Base-by-base conservation (phyloP, 805 yeast genomes). In the Barnettozyma sucrosica region DNA sequence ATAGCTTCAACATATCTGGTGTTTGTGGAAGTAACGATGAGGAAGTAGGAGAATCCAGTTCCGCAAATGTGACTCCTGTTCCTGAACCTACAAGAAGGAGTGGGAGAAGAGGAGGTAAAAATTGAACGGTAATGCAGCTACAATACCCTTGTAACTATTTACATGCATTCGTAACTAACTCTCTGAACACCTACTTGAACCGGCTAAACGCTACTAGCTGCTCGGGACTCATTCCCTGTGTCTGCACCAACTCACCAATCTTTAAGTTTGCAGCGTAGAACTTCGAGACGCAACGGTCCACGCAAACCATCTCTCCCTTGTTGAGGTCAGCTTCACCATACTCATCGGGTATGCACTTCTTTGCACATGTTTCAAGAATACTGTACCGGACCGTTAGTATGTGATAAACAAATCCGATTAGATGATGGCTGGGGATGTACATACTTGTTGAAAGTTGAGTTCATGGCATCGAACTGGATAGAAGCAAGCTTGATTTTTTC, bases 201-300 rank as follows among this genome's bases (percentile, higher is more conserved):
- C 33, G 41, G 16, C 53, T 46, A 40, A 55, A 59, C 14, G 57
- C 62, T 5, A 41, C 48, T 49, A 59, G 51, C 4, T 36, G 47
- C 19, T 56, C 58, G 2, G 63, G 63, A 1, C 53, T 41, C 13
- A 59, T 41, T 7, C 62, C 61, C 10, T 54, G 51, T 5, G 47
- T 25, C 39, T 59, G 63, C 9, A 59, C 62, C 32, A 39, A 44
- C 61, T 71, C 74, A 0, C 92, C 93, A 26, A 87, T 69, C 45
- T 75, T 61, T 40, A 77, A 65, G 62, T 83, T 89, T 41, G 89
- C 83, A 56, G 75, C 75, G 70, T 89, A 86, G 65, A 83, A 89
- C 65, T 90, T 90, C 53, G 80, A 67, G 39, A 86, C 92, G 68
- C 98, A 90, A 51, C 97, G 71, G 64, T 89, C 96, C 10, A 87